A percentile compares a stretch with the other conserved stretches of the same genome.
phyloP scores from a whole-genome alignment of 805 yeast genomes.

The Candida piceae region DNA sequence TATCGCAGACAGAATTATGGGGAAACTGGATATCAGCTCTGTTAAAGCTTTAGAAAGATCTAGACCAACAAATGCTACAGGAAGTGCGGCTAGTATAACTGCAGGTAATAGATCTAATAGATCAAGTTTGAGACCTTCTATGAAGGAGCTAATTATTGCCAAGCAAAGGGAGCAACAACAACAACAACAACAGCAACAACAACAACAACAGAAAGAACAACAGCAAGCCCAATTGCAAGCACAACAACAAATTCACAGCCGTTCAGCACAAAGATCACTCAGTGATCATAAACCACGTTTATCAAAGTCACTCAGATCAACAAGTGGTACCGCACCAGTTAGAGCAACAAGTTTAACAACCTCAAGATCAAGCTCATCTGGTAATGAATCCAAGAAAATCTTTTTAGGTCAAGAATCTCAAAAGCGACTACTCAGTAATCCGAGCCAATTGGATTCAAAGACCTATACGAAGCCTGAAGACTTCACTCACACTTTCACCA shows the following conservation, averaged over 20 bases:
- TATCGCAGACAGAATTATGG: constrained; percentile 37
- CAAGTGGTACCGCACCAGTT: constrained; percentile 2
- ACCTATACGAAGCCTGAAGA: constrained; percentile 3
- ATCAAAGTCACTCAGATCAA: constrained; percentile 4
- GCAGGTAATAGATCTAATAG: constrained; percentile 3
- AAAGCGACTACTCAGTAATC: not conserved
- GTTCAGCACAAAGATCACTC: constrained; percentile 2
- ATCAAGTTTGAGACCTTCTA: constrained; percentile 37
- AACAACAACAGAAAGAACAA: constrained; percentile 29
- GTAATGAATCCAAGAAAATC: not conserved
- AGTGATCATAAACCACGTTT: constrained; percentile 8
- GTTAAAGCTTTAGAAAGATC: constrained; percentile 60
- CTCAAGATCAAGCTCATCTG: constrained; percentile 3
- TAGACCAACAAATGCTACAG: constrained; percentile 35
- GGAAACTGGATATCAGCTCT: constrained; percentile 38
- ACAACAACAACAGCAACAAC: constrained; percentile 17
- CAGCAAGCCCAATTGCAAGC: constrained; percentile 4
- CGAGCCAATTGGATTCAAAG: no score
- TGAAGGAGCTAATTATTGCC: constrained; percentile 43
- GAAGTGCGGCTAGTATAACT: constrained; percentile 7
- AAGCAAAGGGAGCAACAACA: constrained; percentile 31
- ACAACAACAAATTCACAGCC: constrained; percentile 1
- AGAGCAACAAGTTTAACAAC: constrained; percentile 3
- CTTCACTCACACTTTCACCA: constrained; percentile 13
- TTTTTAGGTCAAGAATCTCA: not conserved